phyloP scores from a whole-genome alignment of 2,329 filamentous ascomycete genomes.

The Venturia aucupariae region DNA sequence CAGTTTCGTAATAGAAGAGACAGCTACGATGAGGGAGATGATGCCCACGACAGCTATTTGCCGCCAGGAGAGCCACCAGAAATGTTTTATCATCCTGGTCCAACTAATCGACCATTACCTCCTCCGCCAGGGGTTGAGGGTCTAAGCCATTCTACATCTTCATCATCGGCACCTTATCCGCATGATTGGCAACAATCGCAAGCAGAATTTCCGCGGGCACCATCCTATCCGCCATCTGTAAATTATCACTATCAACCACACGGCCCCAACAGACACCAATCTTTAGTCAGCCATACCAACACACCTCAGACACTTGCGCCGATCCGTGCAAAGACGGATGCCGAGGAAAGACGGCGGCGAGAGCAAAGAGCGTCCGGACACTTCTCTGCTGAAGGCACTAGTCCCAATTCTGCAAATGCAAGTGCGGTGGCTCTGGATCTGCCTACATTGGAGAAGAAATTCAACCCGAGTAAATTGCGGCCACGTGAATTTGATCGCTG shows the following conservation, averaged over 20 bases:
- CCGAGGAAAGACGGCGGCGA: conserved; percentile 52
- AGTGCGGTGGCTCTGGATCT: conserved; percentile 63
- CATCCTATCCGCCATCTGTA: conserved; percentile 8
- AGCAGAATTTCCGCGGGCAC: conserved; percentile 11
- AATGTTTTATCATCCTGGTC: conserved; percentile 86
- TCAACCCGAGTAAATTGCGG: conserved; percentile 75
- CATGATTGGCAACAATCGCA: conserved; percentile 10
- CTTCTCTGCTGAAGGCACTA: conserved; percentile 36
- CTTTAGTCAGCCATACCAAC: conserved; percentile 70
- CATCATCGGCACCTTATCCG: conserved; percentile 50
- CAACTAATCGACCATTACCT: conserved; percentile 51
- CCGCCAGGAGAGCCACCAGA: conserved; percentile 61
- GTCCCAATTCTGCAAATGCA: conserved; percentile 40
- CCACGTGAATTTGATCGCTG: conserved; percentile 76
- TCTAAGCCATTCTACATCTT: background rate
- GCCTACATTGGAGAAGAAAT: conserved; percentile 70
- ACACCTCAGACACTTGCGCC: conserved; percentile 71
- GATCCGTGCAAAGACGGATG: conserved; percentile 90
- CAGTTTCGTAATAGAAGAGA: conserved; percentile 51
- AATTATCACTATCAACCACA: conserved; percentile 5
- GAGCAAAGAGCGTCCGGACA: conserved; percentile 21
- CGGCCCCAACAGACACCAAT: conserved; percentile 36
- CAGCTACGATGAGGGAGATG: conserved; percentile 91
- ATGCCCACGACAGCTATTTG: conserved; percentile 42
- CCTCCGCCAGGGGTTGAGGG: conserved; percentile 51